Evolutionary conservation across 208 protist species (phyloP), one percentile per base, ranked within the genome.

Genomic region (Wallacemonas sp.): DNA sequence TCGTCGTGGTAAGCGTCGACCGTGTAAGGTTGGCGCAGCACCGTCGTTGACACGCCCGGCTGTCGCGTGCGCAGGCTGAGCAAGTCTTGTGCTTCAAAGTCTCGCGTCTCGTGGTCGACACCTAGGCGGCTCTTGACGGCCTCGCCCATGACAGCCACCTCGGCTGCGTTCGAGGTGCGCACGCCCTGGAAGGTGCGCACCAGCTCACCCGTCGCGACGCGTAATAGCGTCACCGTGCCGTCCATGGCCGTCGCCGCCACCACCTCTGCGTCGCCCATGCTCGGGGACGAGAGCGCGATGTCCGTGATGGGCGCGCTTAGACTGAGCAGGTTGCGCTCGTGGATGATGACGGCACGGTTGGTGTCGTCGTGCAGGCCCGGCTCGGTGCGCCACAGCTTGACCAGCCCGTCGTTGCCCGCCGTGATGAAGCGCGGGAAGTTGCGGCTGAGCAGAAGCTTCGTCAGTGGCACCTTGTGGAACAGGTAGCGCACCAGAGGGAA

Each of bases 381-480:
- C 58, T 92, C 83, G 0, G 81, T 66, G 1, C 77, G 71, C 91
- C 87, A 96, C 30, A 93, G 63, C 66, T 96, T 96, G 46, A 94
- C 83, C n/a, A 89, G 76, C 0, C 87, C 91, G 69, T 96, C 91
- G 37, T 66, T 65, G 1, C 78, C 74, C 1, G 75, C 83, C 2
- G 85, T 96, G 55, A 94, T 66, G 66, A 89, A 94, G 41, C 85
- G 72, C 10, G 66, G 65, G n/a, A 68, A 78, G 9, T 68, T 73
- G 30, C 78, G 62, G 46, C 82, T 79, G 45, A 79, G 55, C 19
- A 92, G 54, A 2, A 96, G 64, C 44, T 81, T 73, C 4, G 69
- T 81, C 50, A 96, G 85, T 22, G 84, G 68, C 48, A 83, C 66
- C 29, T 72, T 75, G 77, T 96, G 91, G 52, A 87, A 94, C 39